These are phyloP conservation scores for Posidonia australis DNA, from an alignment of 106 monocot species.

Conservation along the genomic window DNA sequence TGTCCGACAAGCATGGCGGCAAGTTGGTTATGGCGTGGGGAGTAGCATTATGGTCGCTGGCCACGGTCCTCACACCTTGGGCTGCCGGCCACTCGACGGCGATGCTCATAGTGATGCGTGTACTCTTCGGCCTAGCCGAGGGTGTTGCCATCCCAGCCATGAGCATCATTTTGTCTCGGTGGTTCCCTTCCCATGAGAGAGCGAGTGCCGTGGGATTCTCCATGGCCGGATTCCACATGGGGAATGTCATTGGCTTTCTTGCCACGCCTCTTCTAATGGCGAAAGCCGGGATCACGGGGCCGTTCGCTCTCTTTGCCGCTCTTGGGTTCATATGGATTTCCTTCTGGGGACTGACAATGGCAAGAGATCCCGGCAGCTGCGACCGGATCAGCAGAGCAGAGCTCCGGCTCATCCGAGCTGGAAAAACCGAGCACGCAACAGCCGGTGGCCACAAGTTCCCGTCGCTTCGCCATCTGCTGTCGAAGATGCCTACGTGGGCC, in stretches of 20 bases:
- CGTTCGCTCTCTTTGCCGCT: conserved; percentile 54
- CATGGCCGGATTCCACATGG: conserved; percentile 96
- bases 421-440: conserved; percentile 23
- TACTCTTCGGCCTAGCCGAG: conserved; percentile 77
- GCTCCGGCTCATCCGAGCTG: too few species aligned
- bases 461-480: conserved; percentile 39
- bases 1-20: conserved; percentile 68
- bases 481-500: conserved; percentile 66
- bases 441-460: conserved; percentile 13
- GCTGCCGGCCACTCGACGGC: conserved; percentile 65
- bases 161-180: conserved; percentile 77
- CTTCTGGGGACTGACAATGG: conserved; percentile 28
- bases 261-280: conserved; percentile 57
- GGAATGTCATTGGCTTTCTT: conserved; percentile 74
- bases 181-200: conserved; percentile 71
- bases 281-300: conserved; percentile 36
- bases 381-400: conserved; percentile 26
- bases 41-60: conserved; percentile 65
- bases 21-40: conserved; percentile 68
- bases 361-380: conserved; percentile 43
- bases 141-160: conserved; percentile 84
- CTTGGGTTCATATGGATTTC: conserved; percentile 64
- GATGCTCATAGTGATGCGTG: conserved; percentile 44
- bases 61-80: conserved; percentile 82
- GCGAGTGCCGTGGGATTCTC: conserved; percentile 86